Evolutionary conservation across 345 rosid genomes (phyloP).

Genomic region (Eucalyptus urophylla): DNA sequence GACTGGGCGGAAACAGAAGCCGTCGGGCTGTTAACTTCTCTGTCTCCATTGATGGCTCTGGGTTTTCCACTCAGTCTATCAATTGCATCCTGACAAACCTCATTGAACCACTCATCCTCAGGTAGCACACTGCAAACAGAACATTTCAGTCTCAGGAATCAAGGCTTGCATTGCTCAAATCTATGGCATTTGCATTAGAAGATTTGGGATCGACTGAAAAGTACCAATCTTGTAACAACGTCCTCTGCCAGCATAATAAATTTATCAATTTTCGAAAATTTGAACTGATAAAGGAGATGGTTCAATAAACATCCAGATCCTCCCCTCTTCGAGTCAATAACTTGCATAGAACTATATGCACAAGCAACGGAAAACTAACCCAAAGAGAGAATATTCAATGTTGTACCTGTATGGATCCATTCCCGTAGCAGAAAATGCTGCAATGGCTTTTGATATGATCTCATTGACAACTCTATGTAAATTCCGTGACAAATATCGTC

Average conservation of each 20-base stretch:
- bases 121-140: conserved; percentile 58
- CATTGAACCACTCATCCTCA: conserved; percentile 88
- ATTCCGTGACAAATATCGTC: conserved; percentile 90
- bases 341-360: background rate
- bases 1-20: conserved; percentile 97
- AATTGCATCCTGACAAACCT: conserved; percentile 65
- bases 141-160: background rate
- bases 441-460: conserved; percentile 71
- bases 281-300: background rate
- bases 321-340: background rate
- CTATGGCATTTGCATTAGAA: background rate
- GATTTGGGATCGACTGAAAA: background rate
- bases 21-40: conserved; percentile 80
- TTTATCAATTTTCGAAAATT: background rate
- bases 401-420: conserved; percentile 84
- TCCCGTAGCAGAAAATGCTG: conserved; percentile 83
- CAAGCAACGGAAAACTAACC: background rate
- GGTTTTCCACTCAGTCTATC: conserved; percentile 85
- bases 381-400: background rate
- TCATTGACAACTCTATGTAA: conserved; percentile 83
- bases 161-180: background rate
- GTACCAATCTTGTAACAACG: background rate
- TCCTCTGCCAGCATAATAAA: background rate
- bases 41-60: conserved; percentile 66
- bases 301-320: background rate